These are phyloP conservation scores for Rhizopogon parksii DNA, from an alignment of 1,284 basidiomycete species.

Conservation along the genomic window DNA sequence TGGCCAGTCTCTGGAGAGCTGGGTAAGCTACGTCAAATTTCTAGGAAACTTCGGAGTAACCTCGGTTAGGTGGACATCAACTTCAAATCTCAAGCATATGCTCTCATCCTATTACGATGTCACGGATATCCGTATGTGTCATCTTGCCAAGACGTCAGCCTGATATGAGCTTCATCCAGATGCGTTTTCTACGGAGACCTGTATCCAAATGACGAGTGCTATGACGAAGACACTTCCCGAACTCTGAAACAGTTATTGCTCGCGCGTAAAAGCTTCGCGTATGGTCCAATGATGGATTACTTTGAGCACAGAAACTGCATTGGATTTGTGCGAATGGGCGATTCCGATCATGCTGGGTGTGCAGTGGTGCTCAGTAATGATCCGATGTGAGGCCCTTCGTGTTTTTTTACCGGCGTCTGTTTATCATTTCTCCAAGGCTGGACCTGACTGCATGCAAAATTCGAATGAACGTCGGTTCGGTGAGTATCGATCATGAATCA, in stretches of 20 bases:
- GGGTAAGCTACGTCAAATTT: constrained; percentile 41
- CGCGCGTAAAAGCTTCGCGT: constrained; percentile 57
- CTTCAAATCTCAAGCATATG: constrained; percentile 79
- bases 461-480: constrained; percentile 59
- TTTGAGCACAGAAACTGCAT: constrained; percentile 53
- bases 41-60: not conserved
- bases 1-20: constrained; percentile 70
- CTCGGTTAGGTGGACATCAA: constrained; percentile 47
- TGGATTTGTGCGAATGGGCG: constrained; percentile 65
- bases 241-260: constrained; percentile 49
- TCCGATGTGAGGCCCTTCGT: constrained; percentile 16
- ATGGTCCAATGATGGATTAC: constrained; percentile 58
- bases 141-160: not conserved
- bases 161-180: constrained; percentile 31
- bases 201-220: constrained; percentile 65
- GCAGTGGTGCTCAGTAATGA: constrained; percentile 65
- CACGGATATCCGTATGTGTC: constrained; percentile 78
- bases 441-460: constrained; percentile 33
- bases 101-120: constrained; percentile 77
- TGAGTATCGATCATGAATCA: constrained; percentile 27
- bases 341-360: constrained; percentile 45
- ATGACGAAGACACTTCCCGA: constrained; percentile 43
- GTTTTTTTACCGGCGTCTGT: constrained; percentile 11
- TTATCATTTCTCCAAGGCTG: constrained; percentile 19
- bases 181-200: constrained; percentile 93